These are phyloP conservation scores for Geranomyces michiganensis DNA, from an alignment of 192 early-diverging fungal species.

Conservation along the genomic window DNA sequence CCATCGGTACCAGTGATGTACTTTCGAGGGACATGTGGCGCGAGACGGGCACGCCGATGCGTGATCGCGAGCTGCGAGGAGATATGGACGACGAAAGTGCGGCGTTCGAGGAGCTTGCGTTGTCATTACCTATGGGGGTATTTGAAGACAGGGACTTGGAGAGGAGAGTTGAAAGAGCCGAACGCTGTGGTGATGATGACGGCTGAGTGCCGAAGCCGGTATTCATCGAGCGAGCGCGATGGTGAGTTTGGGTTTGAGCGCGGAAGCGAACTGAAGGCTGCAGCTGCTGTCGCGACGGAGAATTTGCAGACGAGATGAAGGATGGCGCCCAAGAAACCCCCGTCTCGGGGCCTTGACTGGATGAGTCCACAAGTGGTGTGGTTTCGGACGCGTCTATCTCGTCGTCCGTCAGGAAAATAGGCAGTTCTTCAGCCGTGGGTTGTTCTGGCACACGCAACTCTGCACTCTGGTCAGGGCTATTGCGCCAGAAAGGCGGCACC, in stretches of 20 bases:
- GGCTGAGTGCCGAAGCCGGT: background rate
- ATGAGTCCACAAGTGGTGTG: background rate
- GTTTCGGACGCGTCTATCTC: background rate
- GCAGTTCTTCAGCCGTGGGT: background rate
- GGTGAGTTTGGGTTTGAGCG: background rate
- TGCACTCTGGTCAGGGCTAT: background rate
- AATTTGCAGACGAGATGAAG: constrained; percentile 1
- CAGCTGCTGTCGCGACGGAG: background rate
- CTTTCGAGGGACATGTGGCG: constrained; percentile 2
- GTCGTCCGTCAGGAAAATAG: background rate
- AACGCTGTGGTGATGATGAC: background rate
- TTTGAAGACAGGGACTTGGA: background rate
- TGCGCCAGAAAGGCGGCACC: background rate
- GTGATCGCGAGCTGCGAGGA: background rate
- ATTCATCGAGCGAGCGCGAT: background rate
- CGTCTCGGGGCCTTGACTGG: background rate
- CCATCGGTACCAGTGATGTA: too few species aligned
- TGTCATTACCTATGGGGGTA: too few species aligned
- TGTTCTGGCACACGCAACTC: background rate
- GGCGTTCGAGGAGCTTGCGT: background rate
- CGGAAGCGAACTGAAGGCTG: background rate
- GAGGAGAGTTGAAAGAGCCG: background rate
- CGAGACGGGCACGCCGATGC: background rate
- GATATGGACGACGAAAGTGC: background rate
- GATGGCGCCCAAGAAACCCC: background rate